Evolutionary conservation across 2,329 filamentous ascomycete species (phyloP), one percentile per base, ranked within the genome.

Genomic region (Phyllosticta citriasiana): DNA sequence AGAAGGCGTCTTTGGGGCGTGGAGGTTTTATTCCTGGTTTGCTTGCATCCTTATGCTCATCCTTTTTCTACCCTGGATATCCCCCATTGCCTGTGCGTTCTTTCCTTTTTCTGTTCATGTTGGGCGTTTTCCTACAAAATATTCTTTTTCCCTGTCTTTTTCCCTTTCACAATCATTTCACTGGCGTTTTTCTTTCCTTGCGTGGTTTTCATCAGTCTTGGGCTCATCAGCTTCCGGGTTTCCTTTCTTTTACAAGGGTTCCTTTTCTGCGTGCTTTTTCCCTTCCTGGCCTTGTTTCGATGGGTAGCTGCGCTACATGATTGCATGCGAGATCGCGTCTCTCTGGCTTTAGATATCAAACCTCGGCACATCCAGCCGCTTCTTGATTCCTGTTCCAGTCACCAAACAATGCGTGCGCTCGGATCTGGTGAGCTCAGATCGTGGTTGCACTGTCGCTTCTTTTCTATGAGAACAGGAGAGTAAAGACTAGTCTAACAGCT

Each of bases 181-280:
- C 47, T 50, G 57, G 57, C 55, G 53, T 60, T 55, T 40, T 47
- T 53, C 6, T 47, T 53, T 8, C 33, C 55, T 52, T 57, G 12
- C 24, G 25, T 40, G 6, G 12, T n/a, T 53, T 12, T 27, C 10
- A 25, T 53, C 16, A n/a, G 30, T 47, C 40, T 47, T 40, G 57
- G 7, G 19, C 47, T 47, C n/a, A 19, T 59, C 22, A 40, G 22
- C 51, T 8, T 55, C 14, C 14, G 9, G 40, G 40, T n/a, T 27
- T 50, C 25, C 47, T 33, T 35, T 53, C 30, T 24, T n/a, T 14
- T 33, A 4, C 7, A 22, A 2, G 19, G 19, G 19, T n/a, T 40
- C 14, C 33, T 60, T 16, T 19, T 35, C n/a, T 27, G 33, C 55
- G 7, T 14, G 6, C 19, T 51, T 8, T 55, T 27, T 59, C 22